Base-by-base conservation (phyloP, 257 asterid genomes). In the Ilex aquifolium region DNA sequence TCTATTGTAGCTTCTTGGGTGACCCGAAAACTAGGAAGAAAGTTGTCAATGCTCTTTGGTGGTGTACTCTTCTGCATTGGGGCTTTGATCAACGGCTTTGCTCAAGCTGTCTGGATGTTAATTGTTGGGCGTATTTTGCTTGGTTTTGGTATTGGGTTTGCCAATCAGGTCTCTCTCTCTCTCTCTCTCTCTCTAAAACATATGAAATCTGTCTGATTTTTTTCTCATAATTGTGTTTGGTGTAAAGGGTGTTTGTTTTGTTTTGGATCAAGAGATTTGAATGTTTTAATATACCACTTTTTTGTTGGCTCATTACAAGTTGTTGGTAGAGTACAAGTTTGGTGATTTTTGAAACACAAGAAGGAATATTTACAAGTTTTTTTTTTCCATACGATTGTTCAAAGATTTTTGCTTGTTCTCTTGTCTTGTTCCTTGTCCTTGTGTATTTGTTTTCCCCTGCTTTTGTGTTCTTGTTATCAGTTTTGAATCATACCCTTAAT, bases 71-170 rank as follows among this genome's bases (percentile, higher is more conserved):
- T 90, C 75, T 84, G 88, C 65, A 73, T 73, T 44, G 97, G 97
- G 0, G 97, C 97, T 52, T 42, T 87, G 63, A 36, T 90, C 9
- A 90, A 90, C 65, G 97, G 88, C 14, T 74, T 82, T 7, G 96
- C 97, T 1, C 60, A 69, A 15, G 65, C 42, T 7, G 85, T 90
- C 14, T 74, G 82, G 82, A 90, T 90, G 97, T 67, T 90, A 8
- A 85, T 85, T 21, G 73, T 83, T 27, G 97, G 97, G 30, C 96
- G 97, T 42, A 66, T 90, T 63, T 67, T 90, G 6, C 90, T 90
- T 6, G 97, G 97, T 62, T 80, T 82, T 10, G 97, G 97, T 42
- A 82, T 90, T 32, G 97, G 97, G 14, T 90, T 90, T 13, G 95
- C 97, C 53, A 87, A 85, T 80, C 97, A 90, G 95, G 97, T 84